Conservation (phyloP, 148 eudicot genomes). For the Diospyros kaki region DNA sequence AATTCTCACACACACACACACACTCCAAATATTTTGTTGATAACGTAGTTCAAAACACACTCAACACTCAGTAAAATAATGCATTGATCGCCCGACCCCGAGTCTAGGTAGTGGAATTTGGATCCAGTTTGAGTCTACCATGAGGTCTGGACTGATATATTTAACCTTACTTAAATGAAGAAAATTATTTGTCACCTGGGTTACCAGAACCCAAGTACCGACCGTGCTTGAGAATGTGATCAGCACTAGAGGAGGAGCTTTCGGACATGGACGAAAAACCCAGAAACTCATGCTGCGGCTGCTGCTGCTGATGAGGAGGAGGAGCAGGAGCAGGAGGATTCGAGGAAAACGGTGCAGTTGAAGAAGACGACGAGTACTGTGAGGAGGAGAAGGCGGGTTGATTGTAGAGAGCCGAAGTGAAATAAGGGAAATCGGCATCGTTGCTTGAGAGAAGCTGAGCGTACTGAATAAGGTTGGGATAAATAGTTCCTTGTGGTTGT, state of each 20-base stretch:
- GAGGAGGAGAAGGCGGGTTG: background rate
- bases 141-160: too few relatives aligned
- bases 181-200: background rate
- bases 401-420: slow-evolving; percentile 25
- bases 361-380: background rate
- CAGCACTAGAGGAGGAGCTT: background rate
- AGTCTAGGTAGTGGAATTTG: too few relatives aligned
- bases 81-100: too few relatives aligned
- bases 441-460: slow-evolving; percentile 41
- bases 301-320: background rate
- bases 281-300: background rate
- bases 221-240: background rate
- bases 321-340: background rate
- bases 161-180: too few relatives aligned
- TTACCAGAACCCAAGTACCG: background rate
- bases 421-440: slow-evolving; percentile 35
- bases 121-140: too few relatives aligned
- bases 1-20: too few relatives aligned
- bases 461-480: slow-evolving; percentile 36
- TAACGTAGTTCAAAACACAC: too few relatives aligned
- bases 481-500: background rate
- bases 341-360: background rate
- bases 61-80: too few relatives aligned
- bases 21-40: too few relatives aligned
- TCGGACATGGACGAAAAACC: background rate